Base-by-base conservation (phyloP, 2,329 filamentous ascomycete species). In the Alternaria arborescens region DNA sequence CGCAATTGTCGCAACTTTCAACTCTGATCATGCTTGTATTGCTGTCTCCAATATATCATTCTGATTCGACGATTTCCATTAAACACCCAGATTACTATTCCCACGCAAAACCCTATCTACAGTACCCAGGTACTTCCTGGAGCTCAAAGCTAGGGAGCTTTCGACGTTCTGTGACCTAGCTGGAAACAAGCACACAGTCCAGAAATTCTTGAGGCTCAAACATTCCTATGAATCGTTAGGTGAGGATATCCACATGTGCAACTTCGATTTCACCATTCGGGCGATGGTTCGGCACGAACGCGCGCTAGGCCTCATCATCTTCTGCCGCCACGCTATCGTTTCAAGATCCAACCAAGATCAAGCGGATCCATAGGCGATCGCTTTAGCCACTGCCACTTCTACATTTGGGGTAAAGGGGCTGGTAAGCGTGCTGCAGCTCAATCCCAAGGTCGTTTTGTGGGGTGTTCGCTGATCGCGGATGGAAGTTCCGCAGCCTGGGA, bases 271-370 rank as follows among this genome's bases (percentile, higher is more conserved):
- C 34, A 36, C 46, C 20, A 42, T 53, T 32, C 14, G 10, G 24
- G 34, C 12, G 20, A 40, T 52, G 56, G 56, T 60, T 43, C 60
- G 57, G 52, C 40, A 50, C 48, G 52, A 44, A 53, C 8, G 24
- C 46, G 20, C 48, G 48, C 61, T 61, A 63, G 32, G 42, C 41
- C 26, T 20, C 34, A 24, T 22, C 4, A 48, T 38, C n/a, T 18
- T 46, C 32, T n/a, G 28, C 24, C 43, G 36, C 57, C 48, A 57
- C 55, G 38, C 28, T 53, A 32, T 47, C 38, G 61, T 63, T 63
- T 51, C 38, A 54, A 30, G 36, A 50, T 60, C 53, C 44, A 46
- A 52, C 51, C 51, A 47, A 54, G 43, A 44, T 44, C 50, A 18
- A 56, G n/a, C 44, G 26, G 38, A 28, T 52, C 40, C 41, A 46